Evolutionary conservation across 768 basidiomycete genomes (phyloP).

Genomic region (Suillus alpinus): DNA sequence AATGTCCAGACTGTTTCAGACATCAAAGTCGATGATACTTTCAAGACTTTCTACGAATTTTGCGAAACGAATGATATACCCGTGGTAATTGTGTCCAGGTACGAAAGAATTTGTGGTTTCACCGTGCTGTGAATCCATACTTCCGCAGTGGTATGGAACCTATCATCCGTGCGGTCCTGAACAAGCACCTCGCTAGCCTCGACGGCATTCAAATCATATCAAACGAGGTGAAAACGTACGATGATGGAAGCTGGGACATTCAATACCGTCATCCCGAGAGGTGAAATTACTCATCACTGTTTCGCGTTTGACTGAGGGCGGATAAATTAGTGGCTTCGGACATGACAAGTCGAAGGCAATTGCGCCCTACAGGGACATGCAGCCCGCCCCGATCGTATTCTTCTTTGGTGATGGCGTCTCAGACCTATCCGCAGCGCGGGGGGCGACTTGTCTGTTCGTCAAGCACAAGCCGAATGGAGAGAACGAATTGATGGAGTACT

Average conservation of each 20-base stretch:
- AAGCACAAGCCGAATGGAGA: conserved; percentile 76
- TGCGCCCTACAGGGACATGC: conserved; percentile 77
- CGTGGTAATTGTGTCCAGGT: conserved; percentile 92
- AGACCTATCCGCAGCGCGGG: conserved; percentile 88
- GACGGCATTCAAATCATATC: conserved; percentile 88
- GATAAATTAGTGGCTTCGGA: conserved; percentile 64
- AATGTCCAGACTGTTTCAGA: conserved; percentile 41
- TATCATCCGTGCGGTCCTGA: conserved; percentile 87
- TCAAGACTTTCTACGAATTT: conserved; percentile 84
- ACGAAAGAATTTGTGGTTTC: conserved; percentile 9
- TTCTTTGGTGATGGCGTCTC: conserved; percentile 99
- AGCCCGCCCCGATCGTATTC: conserved; percentile 76
- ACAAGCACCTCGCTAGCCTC: conserved; percentile 66
- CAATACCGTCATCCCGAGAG: conserved; percentile 86
- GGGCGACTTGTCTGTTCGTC: conserved; percentile 94
- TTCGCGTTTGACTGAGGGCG: background rate
- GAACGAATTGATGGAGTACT: conserved; percentile 86
- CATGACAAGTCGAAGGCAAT: conserved; percentile 98
- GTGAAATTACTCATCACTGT: conserved; percentile 35
- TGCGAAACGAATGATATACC: conserved; percentile 81
- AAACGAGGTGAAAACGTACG: conserved; percentile 75
- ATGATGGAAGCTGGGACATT: conserved; percentile 76
- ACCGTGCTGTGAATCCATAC: background rate
- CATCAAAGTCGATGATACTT: conserved; percentile 84
- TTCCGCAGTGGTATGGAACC: conserved; percentile 83